Evolutionary conservation across 305 asterid genomes (phyloP).

Genomic region (Solanum chacoense): DNA sequence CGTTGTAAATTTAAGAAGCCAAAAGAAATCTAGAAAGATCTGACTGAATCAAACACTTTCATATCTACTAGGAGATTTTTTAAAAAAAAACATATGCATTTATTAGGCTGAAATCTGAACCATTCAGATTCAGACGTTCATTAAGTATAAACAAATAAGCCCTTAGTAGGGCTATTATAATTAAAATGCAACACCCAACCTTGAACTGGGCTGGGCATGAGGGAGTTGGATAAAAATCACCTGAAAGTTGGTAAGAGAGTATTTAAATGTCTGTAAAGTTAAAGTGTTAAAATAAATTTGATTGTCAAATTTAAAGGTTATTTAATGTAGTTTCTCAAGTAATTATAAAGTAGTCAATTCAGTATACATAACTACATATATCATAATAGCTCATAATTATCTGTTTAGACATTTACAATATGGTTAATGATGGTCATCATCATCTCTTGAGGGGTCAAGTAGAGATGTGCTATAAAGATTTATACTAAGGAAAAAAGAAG

Average conservation of each 20-base stretch:
- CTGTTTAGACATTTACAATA: slow-evolving; percentile 40
- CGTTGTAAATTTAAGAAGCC: too few relatives aligned
- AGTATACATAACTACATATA: slow-evolving; percentile 21
- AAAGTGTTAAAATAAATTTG: too few relatives aligned
- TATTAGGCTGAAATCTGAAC: background rate
- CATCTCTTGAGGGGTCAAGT: slow-evolving; percentile 30
- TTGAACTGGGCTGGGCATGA: background rate
- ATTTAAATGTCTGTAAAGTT: too few relatives aligned
- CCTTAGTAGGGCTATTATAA: background rate
- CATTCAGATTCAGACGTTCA: background rate
- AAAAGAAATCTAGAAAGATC: too few relatives aligned
- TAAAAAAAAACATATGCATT: background rate
- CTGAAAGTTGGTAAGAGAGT: too few relatives aligned
- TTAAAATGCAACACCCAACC: background rate
- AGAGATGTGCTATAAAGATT: background rate
- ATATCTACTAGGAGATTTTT: background rate
- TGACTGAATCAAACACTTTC: background rate
- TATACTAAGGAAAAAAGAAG: background rate
- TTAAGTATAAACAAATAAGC: background rate
- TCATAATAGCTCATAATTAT: slow-evolving; percentile 31
- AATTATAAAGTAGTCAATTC: slow-evolving; percentile 14
- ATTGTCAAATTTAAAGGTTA: background rate
- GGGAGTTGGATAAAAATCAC: background rate
- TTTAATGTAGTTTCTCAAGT: background rate
- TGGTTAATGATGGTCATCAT: slow-evolving; percentile 24